Conservation (phyloP, 805 yeast genomes). For the Candida morakotiae region DNA sequence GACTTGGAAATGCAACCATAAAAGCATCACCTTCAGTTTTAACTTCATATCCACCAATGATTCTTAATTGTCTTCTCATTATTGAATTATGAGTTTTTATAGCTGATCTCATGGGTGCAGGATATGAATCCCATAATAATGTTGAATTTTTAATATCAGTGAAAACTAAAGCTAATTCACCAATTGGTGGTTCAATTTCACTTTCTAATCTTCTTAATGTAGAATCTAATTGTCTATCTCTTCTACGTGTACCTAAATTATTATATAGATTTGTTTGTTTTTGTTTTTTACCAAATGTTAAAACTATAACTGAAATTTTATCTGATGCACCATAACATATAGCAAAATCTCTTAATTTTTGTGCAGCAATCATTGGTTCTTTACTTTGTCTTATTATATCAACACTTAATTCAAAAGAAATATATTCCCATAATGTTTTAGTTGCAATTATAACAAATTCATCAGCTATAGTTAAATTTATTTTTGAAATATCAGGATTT, state of each 20-base stretch:
- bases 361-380: constrained; percentile 89
- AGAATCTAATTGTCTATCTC: constrained; percentile 54
- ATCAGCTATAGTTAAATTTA: constrained; percentile 61
- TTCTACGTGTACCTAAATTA: constrained; percentile 41
- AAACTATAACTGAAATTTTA: constrained; percentile 74
- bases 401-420: constrained; percentile 81
- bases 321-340: constrained; percentile 85
- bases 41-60: constrained; percentile 96
- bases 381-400: constrained; percentile 82
- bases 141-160: constrained; percentile 97
- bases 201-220: constrained; percentile 77
- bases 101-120: constrained; percentile 94
- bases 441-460: constrained; percentile 85
- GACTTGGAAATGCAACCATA: constrained; percentile 94
- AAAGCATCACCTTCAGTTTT: constrained; percentile 99
- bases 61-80: constrained; percentile 89
- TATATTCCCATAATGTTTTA: constrained; percentile 77
- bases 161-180: constrained; percentile 91
- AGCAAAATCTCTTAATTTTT: constrained; percentile 89
- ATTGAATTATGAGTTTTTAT: constrained; percentile 89
- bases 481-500: constrained; percentile 72
- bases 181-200: constrained; percentile 93
- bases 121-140: constrained; percentile 85
- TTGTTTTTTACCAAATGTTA: constrained; percentile 59
- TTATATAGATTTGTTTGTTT: constrained; percentile 27